Conservation (phyloP, 345 rosid genomes). For the Pelargonium nanum region DNA sequence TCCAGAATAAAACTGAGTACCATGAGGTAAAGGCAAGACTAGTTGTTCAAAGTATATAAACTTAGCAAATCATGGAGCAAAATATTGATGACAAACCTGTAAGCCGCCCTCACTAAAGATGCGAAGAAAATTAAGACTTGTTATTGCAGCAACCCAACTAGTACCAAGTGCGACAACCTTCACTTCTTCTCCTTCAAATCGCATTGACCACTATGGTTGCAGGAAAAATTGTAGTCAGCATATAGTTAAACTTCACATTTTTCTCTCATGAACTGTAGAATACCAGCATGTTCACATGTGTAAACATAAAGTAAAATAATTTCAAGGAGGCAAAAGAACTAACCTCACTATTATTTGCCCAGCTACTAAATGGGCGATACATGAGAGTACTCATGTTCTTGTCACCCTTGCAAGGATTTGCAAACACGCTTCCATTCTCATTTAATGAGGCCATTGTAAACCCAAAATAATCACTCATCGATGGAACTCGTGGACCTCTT, state of each 20-base stretch:
- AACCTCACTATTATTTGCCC: constrained; percentile 94
- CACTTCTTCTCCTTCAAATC: constrained; percentile 96
- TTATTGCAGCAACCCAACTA: constrained; percentile 89
- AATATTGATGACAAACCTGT: constrained; percentile 50
- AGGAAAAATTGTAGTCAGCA: constrained; percentile 20
- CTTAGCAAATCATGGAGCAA: constrained; percentile 4
- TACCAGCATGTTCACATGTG: not conserved
- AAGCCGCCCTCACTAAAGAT: constrained; percentile 85
- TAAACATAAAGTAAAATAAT: constrained; percentile 1
- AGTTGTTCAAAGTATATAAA: not conserved
- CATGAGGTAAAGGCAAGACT: too few relatives aligned
- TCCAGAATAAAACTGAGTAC: not conserved
- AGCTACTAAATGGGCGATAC: constrained; percentile 82
- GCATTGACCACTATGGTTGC: constrained; percentile 86
- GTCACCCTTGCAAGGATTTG: constrained; percentile 87
- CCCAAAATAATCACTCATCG: constrained; percentile 94
- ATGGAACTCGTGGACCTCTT: constrained; percentile 80
- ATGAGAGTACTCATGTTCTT: constrained; percentile 86
- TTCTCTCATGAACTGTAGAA: not conserved
- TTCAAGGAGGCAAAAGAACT: constrained; percentile 12
- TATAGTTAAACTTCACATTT: constrained; percentile 3
- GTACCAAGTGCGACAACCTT: constrained; percentile 76
- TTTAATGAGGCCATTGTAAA: constrained; percentile 89
- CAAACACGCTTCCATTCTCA: constrained; percentile 86
- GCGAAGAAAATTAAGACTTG: constrained; percentile 82